Evolutionary conservation across 2,329 filamentous ascomycete genomes (phyloP).

Genomic region (Nemania serpens): DNA sequence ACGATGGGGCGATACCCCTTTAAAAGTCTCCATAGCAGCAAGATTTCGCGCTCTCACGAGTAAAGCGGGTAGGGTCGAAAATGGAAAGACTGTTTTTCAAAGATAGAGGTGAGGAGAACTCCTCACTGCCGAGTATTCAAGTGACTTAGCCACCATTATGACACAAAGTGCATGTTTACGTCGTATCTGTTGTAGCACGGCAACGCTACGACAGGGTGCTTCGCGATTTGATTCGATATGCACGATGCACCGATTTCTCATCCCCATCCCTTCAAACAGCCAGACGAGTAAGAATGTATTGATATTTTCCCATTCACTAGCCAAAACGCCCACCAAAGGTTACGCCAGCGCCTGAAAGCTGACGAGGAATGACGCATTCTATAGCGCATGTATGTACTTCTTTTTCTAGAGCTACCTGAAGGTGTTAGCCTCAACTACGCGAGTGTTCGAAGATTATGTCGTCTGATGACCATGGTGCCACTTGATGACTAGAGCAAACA

Average conservation of each 20-base stretch:
- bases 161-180: background rate
- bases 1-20: slow-evolving; percentile 26
- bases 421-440: no score
- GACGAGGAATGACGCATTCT: no score
- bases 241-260: background rate
- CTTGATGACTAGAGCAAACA: no score
- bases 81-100: background rate
- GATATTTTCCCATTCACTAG: no score
- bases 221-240: background rate
- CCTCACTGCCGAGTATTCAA: no score
- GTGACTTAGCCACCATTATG: background rate
- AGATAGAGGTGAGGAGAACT: background rate
- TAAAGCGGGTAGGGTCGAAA: background rate
- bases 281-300: background rate
- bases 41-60: background rate
- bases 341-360: no score
- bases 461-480: no score
- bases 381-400: no score
- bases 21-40: slow-evolving; percentile 23
- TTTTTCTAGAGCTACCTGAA: no score
- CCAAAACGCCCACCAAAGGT: no score
- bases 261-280: background rate
- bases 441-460: no score
- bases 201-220: background rate
- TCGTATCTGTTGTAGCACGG: background rate